A percentile compares a stretch with the other conserved stretches of the same genome.
Conservation (phyloP, 805 yeast genomes). For the Pichia insulana region DNA sequence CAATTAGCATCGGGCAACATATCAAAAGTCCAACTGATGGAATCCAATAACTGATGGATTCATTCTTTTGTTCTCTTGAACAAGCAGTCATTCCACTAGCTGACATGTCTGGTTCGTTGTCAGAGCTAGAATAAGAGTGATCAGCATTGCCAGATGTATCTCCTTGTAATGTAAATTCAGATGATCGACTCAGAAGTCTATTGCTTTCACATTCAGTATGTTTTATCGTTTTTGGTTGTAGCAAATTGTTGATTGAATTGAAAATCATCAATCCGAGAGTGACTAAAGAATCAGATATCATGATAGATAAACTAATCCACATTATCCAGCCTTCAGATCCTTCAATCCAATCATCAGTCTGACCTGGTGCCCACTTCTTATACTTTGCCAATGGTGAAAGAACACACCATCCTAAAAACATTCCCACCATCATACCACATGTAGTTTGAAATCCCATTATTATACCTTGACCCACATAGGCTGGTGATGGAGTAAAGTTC, state of each 20-base stretch:
- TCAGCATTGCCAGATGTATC: neutral
- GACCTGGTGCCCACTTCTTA: slow-evolving; percentile 83
- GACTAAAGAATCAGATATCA: slow-evolving; percentile 87
- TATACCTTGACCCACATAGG: slow-evolving; percentile 94
- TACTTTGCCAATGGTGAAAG: slow-evolving; percentile 72
- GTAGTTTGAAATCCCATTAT: slow-evolving; percentile 95
- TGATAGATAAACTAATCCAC: slow-evolving; percentile 87
- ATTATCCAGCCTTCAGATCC: slow-evolving; percentile 98
- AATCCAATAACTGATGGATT: slow-evolving; percentile 1
- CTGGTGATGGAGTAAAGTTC: slow-evolving; percentile 94
- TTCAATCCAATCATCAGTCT: slow-evolving; percentile 82
- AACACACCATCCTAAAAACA: slow-evolving; percentile 85
- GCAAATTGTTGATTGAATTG: neutral
- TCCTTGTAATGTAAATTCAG: neutral
- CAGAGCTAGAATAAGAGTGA: slow-evolving; percentile 6
- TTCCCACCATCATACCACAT: slow-evolving; percentile 83
- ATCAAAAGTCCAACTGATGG: slow-evolving; percentile 44
- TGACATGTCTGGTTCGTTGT: neutral
- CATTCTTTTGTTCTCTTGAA: slow-evolving; percentile 23
- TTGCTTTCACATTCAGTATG: neutral
- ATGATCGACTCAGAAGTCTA: neutral
- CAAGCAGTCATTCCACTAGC: neutral
- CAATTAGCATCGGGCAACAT: slow-evolving; percentile 61
- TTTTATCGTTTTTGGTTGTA: neutral
- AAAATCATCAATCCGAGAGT: slow-evolving; percentile 37